phyloP scores from a whole-genome alignment of 2,329 filamentous ascomycete species.

The Aspergillus novoparasiticus region DNA sequence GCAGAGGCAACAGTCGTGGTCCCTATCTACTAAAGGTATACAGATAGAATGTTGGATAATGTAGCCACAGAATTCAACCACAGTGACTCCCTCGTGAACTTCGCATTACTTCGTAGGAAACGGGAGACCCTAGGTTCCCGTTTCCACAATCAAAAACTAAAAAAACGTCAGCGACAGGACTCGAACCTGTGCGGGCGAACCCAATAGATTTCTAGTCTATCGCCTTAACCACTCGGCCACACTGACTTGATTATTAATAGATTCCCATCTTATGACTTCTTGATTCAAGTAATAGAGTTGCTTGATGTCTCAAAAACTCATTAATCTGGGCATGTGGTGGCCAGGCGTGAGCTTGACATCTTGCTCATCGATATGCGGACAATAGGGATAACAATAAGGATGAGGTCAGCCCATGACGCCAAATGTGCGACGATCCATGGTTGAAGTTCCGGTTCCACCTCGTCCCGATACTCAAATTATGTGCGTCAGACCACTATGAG shows the following conservation, averaged over 20 bases:
- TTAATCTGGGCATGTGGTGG: neutral
- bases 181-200: neutral
- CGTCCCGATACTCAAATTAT: neutral
- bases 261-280: fast-evolving
- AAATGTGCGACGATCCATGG: neutral
- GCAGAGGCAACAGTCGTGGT: too few species aligned
- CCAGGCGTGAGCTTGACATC: too few species aligned
- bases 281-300: too few species aligned
- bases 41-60: too few species aligned
- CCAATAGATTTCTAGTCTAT: neutral
- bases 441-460: neutral
- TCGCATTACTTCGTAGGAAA: too few species aligned
- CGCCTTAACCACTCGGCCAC: neutral
- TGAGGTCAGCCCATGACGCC: neutral
- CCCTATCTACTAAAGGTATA: too few species aligned
- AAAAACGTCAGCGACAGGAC: neutral
- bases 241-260: neutral
- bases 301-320: neutral
- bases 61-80: too few species aligned
- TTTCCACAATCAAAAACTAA: neutral
- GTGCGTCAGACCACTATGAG: neutral
- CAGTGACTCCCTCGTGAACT: too few species aligned
- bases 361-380: too few species aligned
- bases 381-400: too few species aligned
- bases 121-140: too few species aligned